Conservation (phyloP, 2,329 filamentous ascomycete genomes). For the Fusarium verrucosum region DNA sequence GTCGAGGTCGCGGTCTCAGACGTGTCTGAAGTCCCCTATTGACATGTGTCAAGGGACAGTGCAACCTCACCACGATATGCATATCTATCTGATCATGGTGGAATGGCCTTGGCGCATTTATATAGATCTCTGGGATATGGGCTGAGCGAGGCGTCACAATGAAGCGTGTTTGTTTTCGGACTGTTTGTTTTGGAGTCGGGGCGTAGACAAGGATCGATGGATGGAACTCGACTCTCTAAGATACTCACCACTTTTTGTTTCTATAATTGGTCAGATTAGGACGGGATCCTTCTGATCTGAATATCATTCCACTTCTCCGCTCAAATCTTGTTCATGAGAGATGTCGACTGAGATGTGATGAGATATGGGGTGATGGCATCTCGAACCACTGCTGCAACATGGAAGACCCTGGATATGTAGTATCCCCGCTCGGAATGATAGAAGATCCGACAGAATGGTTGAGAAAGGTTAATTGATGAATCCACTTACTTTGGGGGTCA, state of each 20-base stretch:
- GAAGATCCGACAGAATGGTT: constrained; percentile 19
- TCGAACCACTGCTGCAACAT: neutral
- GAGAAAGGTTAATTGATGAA: constrained; percentile 23
- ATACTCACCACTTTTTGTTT: constrained; percentile 17
- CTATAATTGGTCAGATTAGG: neutral
- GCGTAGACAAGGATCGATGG: constrained; percentile 2
- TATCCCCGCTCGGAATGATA: neutral
- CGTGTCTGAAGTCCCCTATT: constrained; percentile 26
- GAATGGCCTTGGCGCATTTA: constrained; percentile 1
- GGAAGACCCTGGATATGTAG: neutral
- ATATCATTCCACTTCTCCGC: constrained; percentile 13
- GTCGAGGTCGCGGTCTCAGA: constrained; percentile 48
- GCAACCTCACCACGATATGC: constrained; percentile 10
- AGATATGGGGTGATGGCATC: constrained; percentile 27
- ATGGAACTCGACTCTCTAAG: constrained; percentile 34
- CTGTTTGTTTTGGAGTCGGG: constrained; percentile 23
- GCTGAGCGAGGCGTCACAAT: constrained; percentile 18
- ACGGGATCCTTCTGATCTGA: neutral
- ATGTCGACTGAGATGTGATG: neutral
- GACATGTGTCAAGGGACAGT: constrained; percentile 5
- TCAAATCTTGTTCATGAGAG: neutral
- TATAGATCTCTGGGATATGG: constrained; percentile 20
- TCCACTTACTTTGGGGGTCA: constrained; percentile 22
- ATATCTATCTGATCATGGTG: constrained; percentile 9
- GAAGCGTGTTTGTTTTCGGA: neutral